Evolutionary conservation across 176 grass and related monocot species (phyloP).

Genomic region (Carex kokanica): DNA sequence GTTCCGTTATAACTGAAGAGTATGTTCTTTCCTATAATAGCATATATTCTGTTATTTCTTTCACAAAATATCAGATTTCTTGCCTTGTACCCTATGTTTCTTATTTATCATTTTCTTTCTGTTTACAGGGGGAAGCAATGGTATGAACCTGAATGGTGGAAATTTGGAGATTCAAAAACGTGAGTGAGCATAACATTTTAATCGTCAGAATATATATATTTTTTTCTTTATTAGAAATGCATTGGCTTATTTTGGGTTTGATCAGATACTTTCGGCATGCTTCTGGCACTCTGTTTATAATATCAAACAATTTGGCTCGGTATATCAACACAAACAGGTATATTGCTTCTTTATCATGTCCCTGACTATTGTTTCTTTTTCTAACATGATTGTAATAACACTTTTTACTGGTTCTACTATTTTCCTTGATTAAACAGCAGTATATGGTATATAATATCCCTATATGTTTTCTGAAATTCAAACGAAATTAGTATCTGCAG

Average conservation of each 20-base stretch:
- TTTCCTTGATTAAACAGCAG: background rate
- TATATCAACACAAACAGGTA: slow-evolving; percentile 98
- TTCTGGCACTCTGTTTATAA: slow-evolving; percentile 74
- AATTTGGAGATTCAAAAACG: slow-evolving; percentile 95
- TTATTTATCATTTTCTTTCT: slow-evolving; percentile 29
- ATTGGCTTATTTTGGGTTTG: slow-evolving; percentile 18
- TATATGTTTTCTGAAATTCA: background rate
- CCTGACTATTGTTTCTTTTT: slow-evolving; percentile 10
- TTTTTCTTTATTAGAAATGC: background rate
- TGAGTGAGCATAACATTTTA: slow-evolving; percentile 31
- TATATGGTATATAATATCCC: background rate
- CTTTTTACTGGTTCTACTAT: background rate
- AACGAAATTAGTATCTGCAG: background rate
- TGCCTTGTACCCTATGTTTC: background rate
- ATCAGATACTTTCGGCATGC: slow-evolving; percentile 97
- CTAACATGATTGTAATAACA: background rate
- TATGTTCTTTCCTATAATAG: slow-evolving; percentile 36
- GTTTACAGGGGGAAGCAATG: slow-evolving; percentile 81
- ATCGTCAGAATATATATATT: background rate
- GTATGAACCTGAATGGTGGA: slow-evolving; percentile 99
- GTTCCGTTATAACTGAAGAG: slow-evolving; percentile 86
- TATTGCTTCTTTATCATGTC: background rate
- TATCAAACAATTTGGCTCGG: slow-evolving; percentile 85
- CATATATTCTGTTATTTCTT: background rate
- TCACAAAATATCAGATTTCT: background rate